Evolutionary conservation across 768 basidiomycete species (phyloP).

Genomic region (Pulveroboletus ravenelii): DNA sequence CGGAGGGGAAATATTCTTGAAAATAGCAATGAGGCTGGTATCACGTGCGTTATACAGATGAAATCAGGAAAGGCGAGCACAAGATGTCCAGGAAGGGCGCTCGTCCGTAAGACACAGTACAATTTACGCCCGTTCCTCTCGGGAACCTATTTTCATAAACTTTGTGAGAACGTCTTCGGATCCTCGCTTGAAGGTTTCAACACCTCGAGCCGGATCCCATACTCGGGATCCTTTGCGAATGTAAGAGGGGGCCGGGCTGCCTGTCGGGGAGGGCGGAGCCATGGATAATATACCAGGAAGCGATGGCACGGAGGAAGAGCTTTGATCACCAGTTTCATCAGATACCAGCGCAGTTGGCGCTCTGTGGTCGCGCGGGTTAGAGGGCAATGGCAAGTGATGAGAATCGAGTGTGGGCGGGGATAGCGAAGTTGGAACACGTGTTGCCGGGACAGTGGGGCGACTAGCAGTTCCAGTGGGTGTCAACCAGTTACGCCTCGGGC

Average conservation of each 20-base stretch:
- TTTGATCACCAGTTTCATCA: conserved; percentile 4
- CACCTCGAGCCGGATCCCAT: conserved; percentile 82
- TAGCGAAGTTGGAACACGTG: conserved; percentile 1
- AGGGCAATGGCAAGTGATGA: conserved; percentile 12
- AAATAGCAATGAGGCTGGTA: conserved; percentile 1
- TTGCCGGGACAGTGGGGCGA: background rate
- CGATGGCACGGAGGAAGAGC: conserved; percentile 8
- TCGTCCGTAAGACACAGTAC: background rate
- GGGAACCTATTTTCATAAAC: conserved; percentile 76
- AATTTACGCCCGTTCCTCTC: conserved; percentile 45
- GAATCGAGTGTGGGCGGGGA: conserved; percentile 13
- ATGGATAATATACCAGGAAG: conserved; percentile 51
- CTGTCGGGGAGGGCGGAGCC: conserved; percentile 49
- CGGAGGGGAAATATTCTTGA: background rate
- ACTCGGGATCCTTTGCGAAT: conserved; percentile 52
- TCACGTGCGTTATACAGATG: background rate
- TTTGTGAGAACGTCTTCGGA: conserved; percentile 84
- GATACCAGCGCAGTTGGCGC: conserved; percentile 6
- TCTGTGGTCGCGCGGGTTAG: conserved; percentile 9
- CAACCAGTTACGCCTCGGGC: conserved; percentile 19
- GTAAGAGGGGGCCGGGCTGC: conserved; percentile 32
- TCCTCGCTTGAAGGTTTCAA: conserved; percentile 81
- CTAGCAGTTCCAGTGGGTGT: conserved; percentile 7
- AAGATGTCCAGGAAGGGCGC: background rate
- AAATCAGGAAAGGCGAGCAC: background rate